Evolutionary conservation across 352 stramenopile genomes (phyloP), one percentile per base, ranked within the genome.

Genomic region (Thalassiosira livingstoniorum): DNA sequence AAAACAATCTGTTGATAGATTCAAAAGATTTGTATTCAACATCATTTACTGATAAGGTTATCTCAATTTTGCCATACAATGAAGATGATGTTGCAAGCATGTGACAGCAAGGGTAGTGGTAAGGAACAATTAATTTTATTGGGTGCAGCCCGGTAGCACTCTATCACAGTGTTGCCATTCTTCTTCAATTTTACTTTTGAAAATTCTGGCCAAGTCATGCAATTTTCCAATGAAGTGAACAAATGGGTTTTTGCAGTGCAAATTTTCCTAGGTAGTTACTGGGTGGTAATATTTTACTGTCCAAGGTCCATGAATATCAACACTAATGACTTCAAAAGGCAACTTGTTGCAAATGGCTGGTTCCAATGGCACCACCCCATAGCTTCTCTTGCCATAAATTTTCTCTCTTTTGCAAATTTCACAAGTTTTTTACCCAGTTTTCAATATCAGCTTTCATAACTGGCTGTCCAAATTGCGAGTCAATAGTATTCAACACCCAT

Each of bases 391-490:
- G 31, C 42, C 29, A 4, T 10, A 31, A 11, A 67, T 54, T 32
- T 76, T 76, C 18, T 61, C 13, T 18, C 21, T 35, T 60, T 78
- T 42, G 45, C 70, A 78, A 34, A 35, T 18, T 2, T 71, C n/a
- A 34, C 32, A 78, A 25, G 11, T 45, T 5, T 55, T 54, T 1
- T 1, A 73, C 27, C 15, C 62, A 13, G 1, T 45, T 21, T 39
- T 62, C 42, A 13, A 78, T 27, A 37, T 78, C 42, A 15, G 65
- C 0, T 3, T 29, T 21, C 1, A 70, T 10, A 0, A 15, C 32
- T 25, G 21, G 57, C 68, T 27, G 58, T 37, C 2, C 23, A n/a
- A 69, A 77, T 21, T 35, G 68, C 1, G 31, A 18, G n/a, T 34
- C 21, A 37, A 77, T 68, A 7, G 68, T 39, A n/a, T 69, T 77